Evolutionary conservation across 371 early-diverging fungal genomes (phyloP), one percentile per base, ranked within the genome.

Genomic region (Coemansia sp.): DNA sequence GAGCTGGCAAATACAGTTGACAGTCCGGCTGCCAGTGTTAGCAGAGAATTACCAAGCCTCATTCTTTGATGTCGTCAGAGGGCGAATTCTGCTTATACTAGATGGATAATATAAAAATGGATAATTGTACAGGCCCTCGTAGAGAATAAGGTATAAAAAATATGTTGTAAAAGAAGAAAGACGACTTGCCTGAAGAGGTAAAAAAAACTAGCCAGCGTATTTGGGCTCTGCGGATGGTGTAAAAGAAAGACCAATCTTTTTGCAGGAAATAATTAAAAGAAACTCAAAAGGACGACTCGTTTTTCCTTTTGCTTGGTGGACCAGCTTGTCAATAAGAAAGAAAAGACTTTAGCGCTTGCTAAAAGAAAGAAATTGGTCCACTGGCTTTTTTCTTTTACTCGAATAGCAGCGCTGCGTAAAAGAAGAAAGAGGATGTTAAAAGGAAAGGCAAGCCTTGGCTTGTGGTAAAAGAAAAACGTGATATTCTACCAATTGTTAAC

Each of bases 21-120:
- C 72, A 74, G 67, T 4, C 74, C 74, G 24, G 74, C 74, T 71
- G 74, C 72, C 74, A 74, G 42, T 16, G 51, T 53, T 18, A 72
- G 56, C 45, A 70, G 13, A n/a, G 57, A 51, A 27, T 39, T 60
- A 5, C 40, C 54, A 21, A 70, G 42, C 51, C 34, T 68, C 69
- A 68, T 68, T 2, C 14, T 55, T 37, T 21, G 13, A 16, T 5
- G 18, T 18, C 5, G 1, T 5, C 26, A 5, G 22, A 58, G 18
- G 22, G 22, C 14, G 26, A 52, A 53, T 22, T 22, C 27, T 14
- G 53, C 16, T 53, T 53, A 53, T 53, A 53, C 13, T 37, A 37
- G 37, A 45, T 54, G 18, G n/a, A 6, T 54, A 31, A 31, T 54
- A 42, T 21, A 63, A 24, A 26, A 18, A 39, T 37, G 26, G 21